These are phyloP conservation scores for Podaxis sp. DNA, from an alignment of 768 basidiomycete species.

Conservation along the genomic window DNA sequence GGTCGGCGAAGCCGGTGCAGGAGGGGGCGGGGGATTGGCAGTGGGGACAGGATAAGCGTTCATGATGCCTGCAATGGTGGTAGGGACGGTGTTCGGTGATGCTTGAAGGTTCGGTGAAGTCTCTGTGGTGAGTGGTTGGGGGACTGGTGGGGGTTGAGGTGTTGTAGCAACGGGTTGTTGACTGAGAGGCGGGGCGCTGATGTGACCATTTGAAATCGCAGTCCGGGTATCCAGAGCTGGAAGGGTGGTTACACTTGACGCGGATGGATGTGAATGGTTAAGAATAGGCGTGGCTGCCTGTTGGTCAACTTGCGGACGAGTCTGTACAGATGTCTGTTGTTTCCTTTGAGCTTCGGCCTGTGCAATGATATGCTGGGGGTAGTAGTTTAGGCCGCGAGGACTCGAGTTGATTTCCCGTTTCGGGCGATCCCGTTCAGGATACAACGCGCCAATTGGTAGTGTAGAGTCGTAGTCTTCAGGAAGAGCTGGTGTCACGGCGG, in stretches of 20 bases:
- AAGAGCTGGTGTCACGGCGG: constrained; percentile 77
- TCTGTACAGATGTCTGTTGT: constrained; percentile 22
- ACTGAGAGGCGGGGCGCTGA: neutral
- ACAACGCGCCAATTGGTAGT: constrained; percentile 46
- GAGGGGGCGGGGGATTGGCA: constrained; percentile 18
- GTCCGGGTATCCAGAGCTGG: neutral
- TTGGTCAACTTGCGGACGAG: constrained; percentile 13
- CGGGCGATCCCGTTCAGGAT: constrained; percentile 35
- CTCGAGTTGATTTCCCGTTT: constrained; percentile 27
- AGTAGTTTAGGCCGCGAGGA: constrained; percentile 41
- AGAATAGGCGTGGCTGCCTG: constrained; percentile 26
- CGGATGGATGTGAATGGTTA: constrained; percentile 13
- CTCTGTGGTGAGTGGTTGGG: neutral
- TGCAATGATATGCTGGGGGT: constrained; percentile 50
- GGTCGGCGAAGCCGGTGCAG: neutral
- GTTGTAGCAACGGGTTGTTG: neutral
- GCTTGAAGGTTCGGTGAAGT: neutral
- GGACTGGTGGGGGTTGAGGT: neutral
- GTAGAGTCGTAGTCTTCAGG: constrained; percentile 69
- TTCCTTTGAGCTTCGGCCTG: constrained; percentile 36
- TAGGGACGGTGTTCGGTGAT: constrained; percentile 7
- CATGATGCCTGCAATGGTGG: constrained; percentile 57
- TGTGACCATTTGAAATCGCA: neutral
- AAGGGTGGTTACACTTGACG: neutral
- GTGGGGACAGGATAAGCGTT: constrained; percentile 54